A percentile compares a stretch with the other conserved stretches of the same genome.
phyloP scores from a whole-genome alignment of 1,284 basidiomycete species.

The Sparassis latifolia region DNA sequence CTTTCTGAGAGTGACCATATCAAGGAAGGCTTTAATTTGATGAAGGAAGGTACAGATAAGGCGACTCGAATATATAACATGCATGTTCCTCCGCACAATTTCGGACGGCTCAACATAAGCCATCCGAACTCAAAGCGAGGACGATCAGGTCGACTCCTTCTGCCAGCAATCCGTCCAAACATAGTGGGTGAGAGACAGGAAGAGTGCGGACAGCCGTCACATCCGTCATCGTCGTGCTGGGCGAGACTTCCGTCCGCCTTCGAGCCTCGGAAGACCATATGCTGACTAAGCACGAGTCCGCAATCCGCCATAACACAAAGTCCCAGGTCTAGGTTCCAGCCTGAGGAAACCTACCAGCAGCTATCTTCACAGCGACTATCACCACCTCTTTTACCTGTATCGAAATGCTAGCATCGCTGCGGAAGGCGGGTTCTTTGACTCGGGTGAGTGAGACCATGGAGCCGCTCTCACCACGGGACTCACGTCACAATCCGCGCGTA shows the following conservation, averaged over 20 bases:
- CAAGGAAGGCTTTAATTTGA: no score
- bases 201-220: conserved; percentile 31
- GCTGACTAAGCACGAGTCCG: conserved; percentile 17
- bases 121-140: conserved; percentile 78
- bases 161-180: conserved; percentile 47
- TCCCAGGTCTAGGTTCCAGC: no score
- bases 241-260: conserved; percentile 8
- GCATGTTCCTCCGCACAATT: conserved; percentile 72
- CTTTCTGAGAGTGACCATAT: no score
- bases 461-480: not conserved
- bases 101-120: conserved; percentile 57
- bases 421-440: conserved; percentile 54
- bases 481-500: not conserved
- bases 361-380: conserved; percentile 6
- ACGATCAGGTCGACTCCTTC: conserved; percentile 32
- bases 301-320: no score
- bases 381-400: conserved; percentile 7
- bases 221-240: conserved; percentile 77
- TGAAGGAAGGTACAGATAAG: not conserved
- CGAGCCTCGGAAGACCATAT: not conserved
- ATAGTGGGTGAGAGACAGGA: conserved; percentile 70
- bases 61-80: conserved; percentile 2
- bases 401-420: conserved; percentile 55
- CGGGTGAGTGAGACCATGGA: conserved; percentile 39
- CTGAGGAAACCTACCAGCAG: no score